Evolutionary conservation across 2,329 filamentous ascomycete species (phyloP), one percentile per base, ranked within the genome.

Genomic region (Exophiala calicioides): DNA sequence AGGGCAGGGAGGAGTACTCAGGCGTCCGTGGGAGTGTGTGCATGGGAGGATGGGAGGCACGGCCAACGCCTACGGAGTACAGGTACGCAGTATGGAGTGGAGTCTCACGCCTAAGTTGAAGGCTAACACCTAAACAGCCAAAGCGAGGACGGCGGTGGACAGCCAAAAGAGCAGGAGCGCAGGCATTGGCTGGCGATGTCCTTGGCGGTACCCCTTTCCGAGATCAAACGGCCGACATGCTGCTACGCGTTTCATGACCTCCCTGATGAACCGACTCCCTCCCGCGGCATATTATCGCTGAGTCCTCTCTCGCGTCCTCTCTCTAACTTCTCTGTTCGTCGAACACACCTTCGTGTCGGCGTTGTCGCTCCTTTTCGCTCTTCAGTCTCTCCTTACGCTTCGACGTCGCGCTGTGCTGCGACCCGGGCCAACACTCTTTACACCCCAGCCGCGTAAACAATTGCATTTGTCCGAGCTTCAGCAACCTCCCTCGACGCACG

Each of bases 241-340:
- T 18, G 24, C 36, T 30, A 36, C 45, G 50, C 50, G 50, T 52
- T 52, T 52, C 50, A 49, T 48, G 18, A 8, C 20, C 31, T 12
- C n/a, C 27, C 18, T n/a, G n/a, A n/a, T n/a, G n/a, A n/a, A n/a
- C n/a, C n/a, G n/a, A n/a, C n/a, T n/a, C n/a, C n/a, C n/a, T n/a
- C n/a, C n/a, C n/a, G n/a, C n/a, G n/a, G n/a, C n/a, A n/a, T n/a
- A n/a, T n/a, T n/a, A n/a, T n/a, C n/a, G n/a, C n/a, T n/a, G 26
- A 31, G 13, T 12, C 10, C 9, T 18, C 35, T 38, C 41, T 42
- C 41, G 34, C 33, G 34, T 39, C 40, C 40, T 40, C 31, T 41
- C 54, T 72, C 15, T 29, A 67, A 12, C 33, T 46, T 5, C 18
- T 38, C 45, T 21, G n/a, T 10, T 24, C 19, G 33, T 30, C 38